Percentiles rank a stretch among this genome's conserved stretches.
Conservation (phyloP, 352 stramenopile genomes). For the Pythium myriotylum region DNA sequence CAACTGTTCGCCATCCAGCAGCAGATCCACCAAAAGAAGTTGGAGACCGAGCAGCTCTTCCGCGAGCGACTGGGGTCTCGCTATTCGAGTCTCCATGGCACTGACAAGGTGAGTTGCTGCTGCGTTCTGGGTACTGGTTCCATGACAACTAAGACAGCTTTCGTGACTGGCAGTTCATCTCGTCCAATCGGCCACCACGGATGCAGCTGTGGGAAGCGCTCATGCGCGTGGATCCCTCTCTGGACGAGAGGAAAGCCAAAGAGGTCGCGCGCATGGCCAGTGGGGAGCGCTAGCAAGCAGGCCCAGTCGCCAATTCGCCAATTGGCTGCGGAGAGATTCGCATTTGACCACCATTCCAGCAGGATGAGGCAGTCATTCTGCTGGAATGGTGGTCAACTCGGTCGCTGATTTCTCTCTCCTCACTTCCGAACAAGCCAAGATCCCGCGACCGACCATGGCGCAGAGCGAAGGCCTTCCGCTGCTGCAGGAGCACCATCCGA, state of each 20-base stretch:
- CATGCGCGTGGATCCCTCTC: slow-evolving; percentile 63
- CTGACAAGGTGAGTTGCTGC: slow-evolving; percentile 44
- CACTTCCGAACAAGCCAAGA: no score
- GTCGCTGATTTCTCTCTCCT: no score
- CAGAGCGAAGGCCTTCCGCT: slow-evolving; percentile 14
- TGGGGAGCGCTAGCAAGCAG: not conserved
- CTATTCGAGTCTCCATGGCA: slow-evolving; percentile 57
- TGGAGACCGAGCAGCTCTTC: slow-evolving; percentile 63
- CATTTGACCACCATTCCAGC: not conserved
- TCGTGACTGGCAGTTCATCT: slow-evolving; percentile 44
- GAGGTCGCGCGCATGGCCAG: slow-evolving; percentile 32
- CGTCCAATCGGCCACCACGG: slow-evolving; percentile 43
- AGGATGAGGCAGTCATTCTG: not conserved
- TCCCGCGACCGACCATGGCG: slow-evolving; percentile 4
- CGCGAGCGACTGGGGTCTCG: slow-evolving; percentile 58
- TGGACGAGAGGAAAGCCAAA: slow-evolving; percentile 52
- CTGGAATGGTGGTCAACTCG: no score
- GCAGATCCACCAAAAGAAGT: slow-evolving; percentile 70
- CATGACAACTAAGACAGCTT: no score
- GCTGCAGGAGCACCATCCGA: not conserved
- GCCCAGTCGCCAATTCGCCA: not conserved
- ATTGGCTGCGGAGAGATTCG: not conserved
- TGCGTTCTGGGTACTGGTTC: no score
- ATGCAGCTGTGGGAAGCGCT: slow-evolving; percentile 71
- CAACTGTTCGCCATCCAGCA: slow-evolving; percentile 60